These are phyloP conservation scores for Cercophora newfieldiana DNA, from an alignment of 495 filamentous ascomycete species.

Conservation along the genomic window DNA sequence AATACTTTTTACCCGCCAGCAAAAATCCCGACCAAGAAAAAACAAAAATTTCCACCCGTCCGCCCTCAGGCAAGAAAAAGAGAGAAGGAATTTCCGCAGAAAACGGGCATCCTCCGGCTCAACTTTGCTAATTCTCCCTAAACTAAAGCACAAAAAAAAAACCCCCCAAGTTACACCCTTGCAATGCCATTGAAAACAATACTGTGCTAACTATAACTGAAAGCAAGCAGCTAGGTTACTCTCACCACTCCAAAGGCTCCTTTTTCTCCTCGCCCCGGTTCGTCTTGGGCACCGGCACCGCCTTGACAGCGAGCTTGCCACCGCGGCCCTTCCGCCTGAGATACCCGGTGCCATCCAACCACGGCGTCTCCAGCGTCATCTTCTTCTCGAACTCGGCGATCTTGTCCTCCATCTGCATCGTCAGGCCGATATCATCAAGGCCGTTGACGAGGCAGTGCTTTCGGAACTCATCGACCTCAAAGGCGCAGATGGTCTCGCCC, in stretches of 20 bases:
- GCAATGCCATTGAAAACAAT: background rate
- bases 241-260: slow-evolving; percentile 89
- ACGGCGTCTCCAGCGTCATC: slow-evolving; percentile 77
- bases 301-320: slow-evolving; percentile 73
- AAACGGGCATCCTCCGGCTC: background rate
- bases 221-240: background rate
- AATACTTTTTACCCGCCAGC: slow-evolving; percentile 1
- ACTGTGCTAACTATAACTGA: background rate
- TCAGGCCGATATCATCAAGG: slow-evolving; percentile 93
- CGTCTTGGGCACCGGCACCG: slow-evolving; percentile 83
- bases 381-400: slow-evolving; percentile 80
- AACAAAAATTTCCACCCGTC: too few relatives aligned
- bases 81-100: background rate
- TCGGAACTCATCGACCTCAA: slow-evolving; percentile 87
- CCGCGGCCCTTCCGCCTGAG: slow-evolving; percentile 66
- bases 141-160: background rate
- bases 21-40: background rate
- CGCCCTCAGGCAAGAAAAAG: too few relatives aligned
- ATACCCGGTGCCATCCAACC: slow-evolving; percentile 89
- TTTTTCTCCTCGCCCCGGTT: slow-evolving; percentile 82
- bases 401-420: slow-evolving; percentile 87
- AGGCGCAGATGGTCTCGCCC: slow-evolving; percentile 70
- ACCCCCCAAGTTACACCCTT: background rate
- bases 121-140: background rate
- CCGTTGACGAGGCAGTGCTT: slow-evolving; percentile 95